phyloP scores from a whole-genome alignment of 2,329 filamentous ascomycete genomes.

The Fusarium camptoceras region DNA sequence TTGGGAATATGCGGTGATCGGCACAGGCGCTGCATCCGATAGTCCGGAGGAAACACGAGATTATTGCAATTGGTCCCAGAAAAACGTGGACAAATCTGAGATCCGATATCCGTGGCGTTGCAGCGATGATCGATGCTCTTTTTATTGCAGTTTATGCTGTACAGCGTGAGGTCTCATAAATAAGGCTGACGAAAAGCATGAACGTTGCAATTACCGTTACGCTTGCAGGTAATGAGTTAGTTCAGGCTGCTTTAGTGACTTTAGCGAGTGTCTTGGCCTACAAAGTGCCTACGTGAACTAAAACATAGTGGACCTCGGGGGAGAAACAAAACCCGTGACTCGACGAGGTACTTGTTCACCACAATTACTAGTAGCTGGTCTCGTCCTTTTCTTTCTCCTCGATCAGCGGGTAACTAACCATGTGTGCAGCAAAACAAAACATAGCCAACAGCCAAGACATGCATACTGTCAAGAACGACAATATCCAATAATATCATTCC shows the following conservation, averaged over 20 bases:
- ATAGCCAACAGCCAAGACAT: background rate
- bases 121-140: slow-evolving; percentile 1
- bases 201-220: background rate
- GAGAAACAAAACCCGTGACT: background rate
- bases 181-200: background rate
- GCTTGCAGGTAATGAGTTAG: background rate
- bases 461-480: background rate
- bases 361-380: rapidly evolving
- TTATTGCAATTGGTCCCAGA: background rate
- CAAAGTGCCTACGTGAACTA: background rate
- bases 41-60: background rate
- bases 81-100: background rate
- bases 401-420: background rate
- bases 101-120: background rate
- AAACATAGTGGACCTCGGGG: background rate
- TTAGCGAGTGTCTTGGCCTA: background rate
- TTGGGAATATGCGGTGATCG: slow-evolving; percentile 8
- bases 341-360: background rate
- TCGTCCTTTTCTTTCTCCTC: background rate
- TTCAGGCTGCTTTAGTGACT: background rate
- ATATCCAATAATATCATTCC: background rate
- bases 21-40: slow-evolving; percentile 12
- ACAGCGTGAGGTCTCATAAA: background rate
- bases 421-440: background rate
- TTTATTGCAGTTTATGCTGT: background rate